Base-by-base conservation (phyloP, 331 rosid species). In the Malus hybrid region DNA sequence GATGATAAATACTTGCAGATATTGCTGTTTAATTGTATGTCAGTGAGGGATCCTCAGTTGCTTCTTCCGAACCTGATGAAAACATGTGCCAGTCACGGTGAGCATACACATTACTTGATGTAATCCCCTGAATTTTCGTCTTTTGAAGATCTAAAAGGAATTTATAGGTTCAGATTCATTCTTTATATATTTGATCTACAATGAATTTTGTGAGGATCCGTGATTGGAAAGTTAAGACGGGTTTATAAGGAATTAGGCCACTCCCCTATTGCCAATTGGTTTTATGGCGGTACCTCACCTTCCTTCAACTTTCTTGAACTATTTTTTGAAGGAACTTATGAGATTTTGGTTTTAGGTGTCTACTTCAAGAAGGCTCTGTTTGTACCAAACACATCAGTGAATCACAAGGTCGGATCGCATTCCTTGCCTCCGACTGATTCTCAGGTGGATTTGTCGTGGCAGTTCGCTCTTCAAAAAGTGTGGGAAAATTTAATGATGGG, bases 1-100 rank as follows among this genome's bases (percentile, higher is more conserved):
- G 18, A 31, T 74, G 71, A 59, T 4, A 27, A 54, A 70, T 68
- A 59, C 65, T 36, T 90, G 85, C 89, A 94, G 96, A 89, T 94
- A 79, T 83, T 94, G 78, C 86, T 94, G 80, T 94, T 94, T 87
- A 94, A 94, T 85, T 94, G 98, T 77, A 83, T 94, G 98, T 78
- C 98, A 8, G 95, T 88, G 71, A 86, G 98, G 75, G 93, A 91
- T 84, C 98, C 97, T 48, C 88, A 88, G 71, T 62, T 91, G 75
- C 97, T 94, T 76, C 97, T 94, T 74, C 97, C 96, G 24, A 81
- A 42, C 76, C 87, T 94, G 85, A 78, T 94, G 90, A 86, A 88
- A 85, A 75, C 92, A 19, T 94, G 97, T 81, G 97, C 95, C 13
- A 88, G 85, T 80, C 87, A 91, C 74, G 97, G 99, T 87, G 82